Percentiles rank a stretch among this genome's conserved stretches.
phyloP scores from a whole-genome alignment of 2,329 filamentous ascomycete genomes.

The Dryadomyces quercus-mongolicae region DNA sequence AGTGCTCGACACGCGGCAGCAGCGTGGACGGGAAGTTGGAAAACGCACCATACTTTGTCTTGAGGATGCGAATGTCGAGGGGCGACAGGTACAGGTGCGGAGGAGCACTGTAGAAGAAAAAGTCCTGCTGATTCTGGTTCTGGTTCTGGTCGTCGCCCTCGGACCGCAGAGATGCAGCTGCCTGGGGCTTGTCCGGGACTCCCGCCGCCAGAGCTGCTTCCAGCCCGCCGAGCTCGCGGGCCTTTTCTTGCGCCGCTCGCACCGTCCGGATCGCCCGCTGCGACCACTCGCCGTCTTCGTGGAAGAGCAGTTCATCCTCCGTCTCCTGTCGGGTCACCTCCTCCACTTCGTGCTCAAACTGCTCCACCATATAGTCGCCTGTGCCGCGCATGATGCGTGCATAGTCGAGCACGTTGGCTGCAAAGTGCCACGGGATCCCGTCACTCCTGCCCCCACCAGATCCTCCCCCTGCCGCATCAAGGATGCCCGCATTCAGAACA shows the following conservation, averaged over 20 bases:
- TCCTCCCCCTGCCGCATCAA: conserved; percentile 33
- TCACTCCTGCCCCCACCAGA: neutral
- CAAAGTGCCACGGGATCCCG: conserved; percentile 80
- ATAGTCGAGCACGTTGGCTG: conserved; percentile 88
- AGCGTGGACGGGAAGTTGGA: conserved; percentile 74
- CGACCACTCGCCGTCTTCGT: conserved; percentile 85
- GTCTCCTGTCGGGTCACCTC: conserved; percentile 65
- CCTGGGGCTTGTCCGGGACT: neutral
- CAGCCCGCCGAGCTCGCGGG: conserved; percentile 32
- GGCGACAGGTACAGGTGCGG: conserved; percentile 84
- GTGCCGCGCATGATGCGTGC: conserved; percentile 92
- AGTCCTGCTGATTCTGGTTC: conserved; percentile 36
- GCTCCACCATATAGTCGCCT: conserved; percentile 70
- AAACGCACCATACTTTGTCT: conserved; percentile 77
- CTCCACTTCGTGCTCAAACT: conserved; percentile 69
- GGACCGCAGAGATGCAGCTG: conserved; percentile 15
- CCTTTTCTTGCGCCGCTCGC: conserved; percentile 61
- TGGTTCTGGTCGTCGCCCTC: conserved; percentile 26
- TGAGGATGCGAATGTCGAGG: conserved; percentile 83
- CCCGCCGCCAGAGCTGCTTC: conserved; percentile 12
- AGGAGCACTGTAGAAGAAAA: conserved; percentile 80
- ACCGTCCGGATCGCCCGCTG: conserved; percentile 70
- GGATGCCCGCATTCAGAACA: conserved; percentile 45
- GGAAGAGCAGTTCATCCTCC: conserved; percentile 86
- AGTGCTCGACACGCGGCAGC: conserved; percentile 75